phyloP scores from a whole-genome alignment of 2,329 filamentous ascomycete species.

The Fusarium lateritium region DNA sequence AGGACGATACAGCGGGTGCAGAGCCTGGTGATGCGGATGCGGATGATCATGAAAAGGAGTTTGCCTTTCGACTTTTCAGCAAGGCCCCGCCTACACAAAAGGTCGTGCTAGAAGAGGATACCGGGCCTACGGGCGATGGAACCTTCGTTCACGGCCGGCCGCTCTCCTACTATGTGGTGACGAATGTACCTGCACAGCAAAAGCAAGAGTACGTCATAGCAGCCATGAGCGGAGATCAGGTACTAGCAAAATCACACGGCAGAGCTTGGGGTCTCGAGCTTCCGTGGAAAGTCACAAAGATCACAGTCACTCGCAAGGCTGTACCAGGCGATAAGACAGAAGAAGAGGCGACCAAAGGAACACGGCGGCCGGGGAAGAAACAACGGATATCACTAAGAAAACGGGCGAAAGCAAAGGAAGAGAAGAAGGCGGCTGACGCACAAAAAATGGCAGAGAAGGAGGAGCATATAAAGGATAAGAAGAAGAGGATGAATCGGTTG shows the following conservation, averaged over 20 bases:
- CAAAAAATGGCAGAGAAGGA: constrained; percentile 65
- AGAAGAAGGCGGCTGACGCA: constrained; percentile 57
- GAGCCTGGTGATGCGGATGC: constrained; percentile 21
- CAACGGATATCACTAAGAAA: constrained; percentile 66
- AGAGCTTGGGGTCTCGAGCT: constrained; percentile 71
- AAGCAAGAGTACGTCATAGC: constrained; percentile 59
- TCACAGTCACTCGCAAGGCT: constrained; percentile 56
- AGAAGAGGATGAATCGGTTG: constrained; percentile 71
- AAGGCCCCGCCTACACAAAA: constrained; percentile 61
- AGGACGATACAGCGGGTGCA: constrained; percentile 23
- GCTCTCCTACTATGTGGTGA: constrained; percentile 64
- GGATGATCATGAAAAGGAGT: constrained; percentile 56
- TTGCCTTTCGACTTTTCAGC: constrained; percentile 72
- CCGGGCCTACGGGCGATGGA: constrained; percentile 56
- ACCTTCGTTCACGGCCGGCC: constrained; percentile 57
- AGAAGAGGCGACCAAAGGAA: constrained; percentile 50
- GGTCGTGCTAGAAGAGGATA: constrained; percentile 65
- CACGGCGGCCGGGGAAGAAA: constrained; percentile 71
- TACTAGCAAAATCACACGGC: constrained; percentile 60
- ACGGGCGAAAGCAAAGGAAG: constrained; percentile 59
- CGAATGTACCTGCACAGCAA: constrained; percentile 54
- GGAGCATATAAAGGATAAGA: constrained; percentile 71
- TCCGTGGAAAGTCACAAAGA: constrained; percentile 70
- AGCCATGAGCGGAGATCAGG: constrained; percentile 67
- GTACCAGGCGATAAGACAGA: constrained; percentile 22